A percentile compares a stretch with the other conserved stretches of the same genome.
Conservation (phyloP, 805 yeast species). For the Zygosaccharomyces lentus region DNA sequence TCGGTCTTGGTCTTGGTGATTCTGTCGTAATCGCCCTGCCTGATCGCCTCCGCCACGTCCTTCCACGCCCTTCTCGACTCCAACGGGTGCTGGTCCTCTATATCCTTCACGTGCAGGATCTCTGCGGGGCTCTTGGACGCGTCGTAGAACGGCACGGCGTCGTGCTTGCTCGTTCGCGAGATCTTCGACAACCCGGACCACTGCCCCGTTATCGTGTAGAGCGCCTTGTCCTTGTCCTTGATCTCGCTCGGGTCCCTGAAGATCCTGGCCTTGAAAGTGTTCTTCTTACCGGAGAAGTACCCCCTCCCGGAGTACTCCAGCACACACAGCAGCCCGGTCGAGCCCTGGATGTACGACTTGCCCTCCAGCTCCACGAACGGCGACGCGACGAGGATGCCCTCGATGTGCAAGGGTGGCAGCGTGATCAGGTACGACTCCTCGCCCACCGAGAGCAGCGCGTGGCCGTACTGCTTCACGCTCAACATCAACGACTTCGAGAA, state of each 20-base stretch:
- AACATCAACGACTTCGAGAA: conserved; percentile 72
- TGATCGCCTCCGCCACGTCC: conserved; percentile 84
- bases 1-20: conserved; percentile 71
- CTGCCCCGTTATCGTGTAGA: conserved; percentile 82
- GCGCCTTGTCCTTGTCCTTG: conserved; percentile 54
- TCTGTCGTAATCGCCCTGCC: conserved; percentile 64
- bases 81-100: conserved; percentile 70
- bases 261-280: conserved; percentile 82
- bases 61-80: conserved; percentile 90
- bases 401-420: conserved; percentile 92
- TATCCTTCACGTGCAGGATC: conserved; percentile 68
- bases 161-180: conserved; percentile 43
- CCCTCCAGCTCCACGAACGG: conserved; percentile 96
- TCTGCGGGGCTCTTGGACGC: conserved; percentile 49
- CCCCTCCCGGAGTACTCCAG: conserved; percentile 90
- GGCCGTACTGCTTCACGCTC: conserved; percentile 88
- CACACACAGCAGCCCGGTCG: conserved; percentile 67
- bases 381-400: conserved; percentile 83
- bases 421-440: conserved; percentile 72
- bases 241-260: conserved; percentile 49
- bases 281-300: conserved; percentile 91
- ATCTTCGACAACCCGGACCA: conserved; percentile 81
- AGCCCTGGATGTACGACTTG: conserved; percentile 74
- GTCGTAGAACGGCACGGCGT: conserved; percentile 57
- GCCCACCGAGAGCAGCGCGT: conserved; percentile 67